Conservation (phyloP, 257 asterid genomes). For the Mitragyna speciosa region DNA sequence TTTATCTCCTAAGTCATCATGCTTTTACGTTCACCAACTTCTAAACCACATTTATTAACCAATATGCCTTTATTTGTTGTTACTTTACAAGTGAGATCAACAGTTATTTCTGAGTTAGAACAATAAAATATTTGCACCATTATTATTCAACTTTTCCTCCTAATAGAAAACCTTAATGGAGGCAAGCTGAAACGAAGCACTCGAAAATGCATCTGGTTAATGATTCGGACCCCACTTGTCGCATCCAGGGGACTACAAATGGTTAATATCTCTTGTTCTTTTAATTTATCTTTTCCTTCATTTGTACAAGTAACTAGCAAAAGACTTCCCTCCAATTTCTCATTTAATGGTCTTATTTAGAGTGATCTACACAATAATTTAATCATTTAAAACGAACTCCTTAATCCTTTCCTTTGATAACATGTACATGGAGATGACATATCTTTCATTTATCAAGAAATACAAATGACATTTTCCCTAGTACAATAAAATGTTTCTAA, state of each 20-base stretch:
- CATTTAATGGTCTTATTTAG: neutral
- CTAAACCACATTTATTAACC: neutral
- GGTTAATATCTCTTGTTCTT: constrained; percentile 5
- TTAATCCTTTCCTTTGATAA: too few species aligned
- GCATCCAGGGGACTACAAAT: constrained; percentile 30
- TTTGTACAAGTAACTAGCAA: neutral
- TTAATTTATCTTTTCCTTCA: neutral
- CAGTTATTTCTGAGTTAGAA: constrained; percentile 12
- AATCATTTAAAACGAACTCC: neutral
- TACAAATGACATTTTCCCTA: too few species aligned
- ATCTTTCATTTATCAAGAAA: neutral
- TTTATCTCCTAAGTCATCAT: constrained; percentile 10
- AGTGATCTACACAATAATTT: neutral
- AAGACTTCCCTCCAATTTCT: neutral
- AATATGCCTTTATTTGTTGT: constrained; percentile 11
- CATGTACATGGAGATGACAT: neutral
- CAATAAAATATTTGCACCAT: constrained; percentile 23
- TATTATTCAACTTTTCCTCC: constrained; percentile 26
- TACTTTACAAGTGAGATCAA: constrained; percentile 21
- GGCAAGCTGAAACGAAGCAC: constrained; percentile 10
- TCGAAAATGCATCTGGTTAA: constrained; percentile 16
- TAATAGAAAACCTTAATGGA: constrained; percentile 33
- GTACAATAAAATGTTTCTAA: too few species aligned
- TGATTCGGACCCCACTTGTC: constrained; percentile 38
- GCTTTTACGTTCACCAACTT: constrained; percentile 6